phyloP scores from a whole-genome alignment of 371 early-diverging fungal species.

The Zancudomyces culisetae region DNA sequence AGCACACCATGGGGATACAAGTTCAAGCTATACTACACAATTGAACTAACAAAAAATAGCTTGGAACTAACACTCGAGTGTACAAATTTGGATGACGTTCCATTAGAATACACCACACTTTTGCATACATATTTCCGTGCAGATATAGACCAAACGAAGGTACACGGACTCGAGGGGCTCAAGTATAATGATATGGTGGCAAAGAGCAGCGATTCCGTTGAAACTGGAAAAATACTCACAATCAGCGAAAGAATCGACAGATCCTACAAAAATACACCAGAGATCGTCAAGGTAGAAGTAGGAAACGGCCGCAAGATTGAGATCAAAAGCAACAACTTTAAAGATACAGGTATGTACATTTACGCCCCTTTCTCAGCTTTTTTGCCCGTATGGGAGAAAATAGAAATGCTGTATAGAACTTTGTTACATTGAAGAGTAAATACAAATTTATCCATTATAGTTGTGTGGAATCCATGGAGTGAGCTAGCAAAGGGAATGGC shows the following conservation, averaged over 20 bases:
- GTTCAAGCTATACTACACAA: conserved; percentile 60
- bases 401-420: too few species aligned
- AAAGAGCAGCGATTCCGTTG: conserved; percentile 11
- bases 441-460: conserved; percentile 23
- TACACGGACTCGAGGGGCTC: conserved; percentile 36
- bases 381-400: too few species aligned
- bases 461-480: conserved; percentile 94
- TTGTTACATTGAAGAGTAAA: too few species aligned
- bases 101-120: conserved; percentile 65
- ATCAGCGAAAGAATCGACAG: conserved; percentile 54
- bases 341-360: conserved; percentile 38
- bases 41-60: conserved; percentile 45
- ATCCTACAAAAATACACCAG: conserved; percentile 42
- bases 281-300: conserved; percentile 24
- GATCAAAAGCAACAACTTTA: conserved; percentile 36
- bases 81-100: conserved; percentile 44
- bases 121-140: conserved; percentile 80
- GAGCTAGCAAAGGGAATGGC: conserved; percentile 71
- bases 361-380: too few species aligned
- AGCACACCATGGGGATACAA: conserved; percentile 45
- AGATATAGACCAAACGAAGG: conserved; percentile 35
- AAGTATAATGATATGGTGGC: conserved; percentile 57
- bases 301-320: conserved; percentile 22
- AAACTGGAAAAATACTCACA: conserved; percentile 30
- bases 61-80: conserved; percentile 43